Percentiles rank a stretch among this genome's conserved stretches.
phyloP scores from a whole-genome alignment of 495 filamentous ascomycete genomes.

The Pseudomonodictys pantanalensis region DNA sequence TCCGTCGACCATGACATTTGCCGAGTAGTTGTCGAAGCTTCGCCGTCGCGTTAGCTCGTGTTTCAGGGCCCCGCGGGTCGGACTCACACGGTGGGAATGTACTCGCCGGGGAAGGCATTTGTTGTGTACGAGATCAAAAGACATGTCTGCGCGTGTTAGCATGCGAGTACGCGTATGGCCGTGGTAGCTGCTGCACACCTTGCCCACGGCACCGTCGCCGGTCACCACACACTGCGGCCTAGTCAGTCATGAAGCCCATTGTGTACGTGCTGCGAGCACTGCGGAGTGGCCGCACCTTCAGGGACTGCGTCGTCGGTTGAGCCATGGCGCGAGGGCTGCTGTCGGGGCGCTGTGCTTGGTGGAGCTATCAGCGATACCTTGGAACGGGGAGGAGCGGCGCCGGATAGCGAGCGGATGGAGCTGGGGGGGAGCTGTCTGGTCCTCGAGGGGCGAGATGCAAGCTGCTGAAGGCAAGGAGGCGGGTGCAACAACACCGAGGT shows the following conservation, averaged over 20 bases:
- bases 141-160: constrained; percentile 67
- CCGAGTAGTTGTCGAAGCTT: constrained; percentile 99
- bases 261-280: not conserved
- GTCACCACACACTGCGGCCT: constrained; percentile 85
- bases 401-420: not conserved
- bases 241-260: constrained; percentile 11
- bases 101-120: constrained; percentile 98
- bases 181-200: constrained; percentile 58
- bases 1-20: constrained; percentile 96
- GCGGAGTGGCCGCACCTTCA: constrained; percentile 58
- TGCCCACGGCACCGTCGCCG: constrained; percentile 97
- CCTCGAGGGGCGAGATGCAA: not conserved
- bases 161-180: not conserved
- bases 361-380: constrained; percentile 6
- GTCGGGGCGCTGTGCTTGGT: constrained; percentile 2
- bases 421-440: not conserved
- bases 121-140: constrained; percentile 98
- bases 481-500: too few relatives aligned
- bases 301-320: constrained; percentile 66
- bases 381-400: not conserved
- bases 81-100: constrained; percentile 96
- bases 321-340: constrained; percentile 49
- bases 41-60: constrained; percentile 6
- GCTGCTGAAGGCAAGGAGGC: too few relatives aligned
- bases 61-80: constrained; percentile 9